phyloP scores from a whole-genome alignment of 2,329 filamentous ascomycete species.

The Botrytis pseudocinerea region DNA sequence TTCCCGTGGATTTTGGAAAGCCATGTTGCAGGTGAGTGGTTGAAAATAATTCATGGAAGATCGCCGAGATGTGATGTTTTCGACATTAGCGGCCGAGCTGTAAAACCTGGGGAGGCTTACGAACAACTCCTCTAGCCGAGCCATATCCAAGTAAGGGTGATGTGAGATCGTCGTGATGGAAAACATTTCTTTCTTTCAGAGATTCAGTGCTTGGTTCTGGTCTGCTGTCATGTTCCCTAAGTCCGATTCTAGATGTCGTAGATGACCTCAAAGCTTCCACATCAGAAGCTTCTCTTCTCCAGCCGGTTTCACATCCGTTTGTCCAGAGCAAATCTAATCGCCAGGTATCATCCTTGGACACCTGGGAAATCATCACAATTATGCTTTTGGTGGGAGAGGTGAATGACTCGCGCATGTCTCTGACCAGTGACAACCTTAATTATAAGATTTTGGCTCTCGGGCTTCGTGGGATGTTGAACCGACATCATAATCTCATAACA shows the following conservation, averaged over 20 bases:
- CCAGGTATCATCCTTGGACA: neutral
- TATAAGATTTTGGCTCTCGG: neutral
- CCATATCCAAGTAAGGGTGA: neutral
- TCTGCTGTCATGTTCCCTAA: neutral
- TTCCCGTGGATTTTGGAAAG: neutral
- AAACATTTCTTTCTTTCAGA: neutral
- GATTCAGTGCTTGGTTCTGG: neutral
- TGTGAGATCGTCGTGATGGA: neutral
- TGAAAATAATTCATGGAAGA: neutral
- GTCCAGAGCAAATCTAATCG: neutral
- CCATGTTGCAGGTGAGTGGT: neutral
- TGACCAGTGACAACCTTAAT: neutral
- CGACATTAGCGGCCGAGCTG: neutral
- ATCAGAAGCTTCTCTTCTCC: neutral
- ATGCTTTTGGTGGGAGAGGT: neutral
- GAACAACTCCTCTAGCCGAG: neutral
- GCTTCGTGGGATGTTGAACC: conserved; percentile 27
- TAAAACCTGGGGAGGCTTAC: neutral
- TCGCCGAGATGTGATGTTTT: neutral
- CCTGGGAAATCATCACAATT: neutral
- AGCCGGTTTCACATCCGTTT: neutral
- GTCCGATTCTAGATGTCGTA: neutral
- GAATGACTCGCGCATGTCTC: conserved; percentile 7
- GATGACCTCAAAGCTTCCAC: neutral
- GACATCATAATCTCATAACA: conserved; percentile 28